Percentiles rank a stretch among this genome's conserved stretches.
These are phyloP conservation scores for Phytophthora fragariae DNA, from an alignment of 352 stramenopile genomes.

Conservation along the genomic window DNA sequence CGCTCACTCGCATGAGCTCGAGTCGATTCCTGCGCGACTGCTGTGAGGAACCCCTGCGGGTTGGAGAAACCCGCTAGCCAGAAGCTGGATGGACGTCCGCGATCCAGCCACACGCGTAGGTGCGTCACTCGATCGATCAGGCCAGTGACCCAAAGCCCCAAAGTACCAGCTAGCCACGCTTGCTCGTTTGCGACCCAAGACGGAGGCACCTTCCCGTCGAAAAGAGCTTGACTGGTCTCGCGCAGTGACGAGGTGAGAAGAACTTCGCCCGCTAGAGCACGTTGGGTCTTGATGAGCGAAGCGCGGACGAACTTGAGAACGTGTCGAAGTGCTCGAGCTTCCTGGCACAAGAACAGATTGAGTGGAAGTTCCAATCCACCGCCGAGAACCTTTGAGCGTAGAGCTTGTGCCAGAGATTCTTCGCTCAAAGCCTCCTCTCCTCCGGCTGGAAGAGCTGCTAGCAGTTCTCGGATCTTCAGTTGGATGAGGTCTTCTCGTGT, in stretches of 20 bases:
- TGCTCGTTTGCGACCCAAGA: slow-evolving; percentile 74
- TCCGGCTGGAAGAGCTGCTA: slow-evolving; percentile 52
- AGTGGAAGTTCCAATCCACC: slow-evolving; percentile 76
- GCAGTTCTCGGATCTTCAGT: slow-evolving; percentile 65
- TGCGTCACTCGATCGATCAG: slow-evolving; percentile 68
- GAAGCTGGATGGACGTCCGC: slow-evolving; percentile 68
- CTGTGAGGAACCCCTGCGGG: slow-evolving; percentile 81
- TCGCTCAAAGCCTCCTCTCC: slow-evolving; percentile 58
- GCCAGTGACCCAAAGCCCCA: slow-evolving; percentile 76
- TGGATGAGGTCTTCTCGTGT: slow-evolving; percentile 71
- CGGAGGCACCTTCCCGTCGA: slow-evolving; percentile 72
- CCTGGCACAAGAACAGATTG: slow-evolving; percentile 83
- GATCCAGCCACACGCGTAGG: slow-evolving; percentile 69
- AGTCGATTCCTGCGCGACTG: slow-evolving; percentile 78
- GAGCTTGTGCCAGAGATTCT: slow-evolving; percentile 34
- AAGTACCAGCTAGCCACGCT: slow-evolving; percentile 70
- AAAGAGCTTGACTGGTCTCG: slow-evolving; percentile 69
- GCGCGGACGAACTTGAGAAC: slow-evolving; percentile 62
- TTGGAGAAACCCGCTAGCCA: slow-evolving; percentile 84
- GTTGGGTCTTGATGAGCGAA: slow-evolving; percentile 62
- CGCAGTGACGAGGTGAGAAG: slow-evolving; percentile 59
- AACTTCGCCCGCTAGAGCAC: slow-evolving; percentile 70
- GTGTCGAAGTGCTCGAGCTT: slow-evolving; percentile 69
- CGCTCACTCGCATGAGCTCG: slow-evolving; percentile 73
- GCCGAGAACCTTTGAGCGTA: slow-evolving; percentile 56